Evolutionary conservation across 2,329 filamentous ascomycete species (phyloP).

Genomic region (Aciculosporium take): DNA sequence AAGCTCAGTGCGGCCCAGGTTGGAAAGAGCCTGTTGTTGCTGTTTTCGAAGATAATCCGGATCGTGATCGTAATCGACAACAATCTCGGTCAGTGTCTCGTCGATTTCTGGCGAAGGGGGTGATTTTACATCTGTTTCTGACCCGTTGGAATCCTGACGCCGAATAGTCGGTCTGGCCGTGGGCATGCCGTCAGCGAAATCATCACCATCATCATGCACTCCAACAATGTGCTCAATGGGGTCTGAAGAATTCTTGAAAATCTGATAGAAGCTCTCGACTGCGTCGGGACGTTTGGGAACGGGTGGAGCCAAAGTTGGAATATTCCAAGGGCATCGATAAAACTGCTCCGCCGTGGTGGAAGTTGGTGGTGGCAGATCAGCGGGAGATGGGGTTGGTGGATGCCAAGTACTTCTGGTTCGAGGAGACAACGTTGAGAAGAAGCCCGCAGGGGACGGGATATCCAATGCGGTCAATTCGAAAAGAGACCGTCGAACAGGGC

Average conservation of each 20-base stretch:
- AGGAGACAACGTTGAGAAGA: conserved; percentile 74
- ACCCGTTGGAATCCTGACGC: conserved; percentile 18
- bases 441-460: conserved; percentile 81
- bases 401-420: conserved; percentile 74
- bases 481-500: conserved; percentile 36
- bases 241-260: conserved; percentile 22
- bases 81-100: conserved; percentile 48
- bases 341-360: conserved; percentile 88
- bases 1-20: conserved; percentile 68
- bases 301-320: conserved; percentile 23
- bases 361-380: conserved; percentile 50
- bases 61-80: conserved; percentile 61
- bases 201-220: conserved; percentile 27
- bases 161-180: conserved; percentile 42
- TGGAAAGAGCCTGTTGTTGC: conserved; percentile 53
- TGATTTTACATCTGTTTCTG: conserved; percentile 18
- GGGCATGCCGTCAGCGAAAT: conserved; percentile 46
- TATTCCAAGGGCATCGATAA: conserved; percentile 69
- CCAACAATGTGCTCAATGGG: conserved; percentile 58
- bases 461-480: conserved; percentile 68
- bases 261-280: conserved; percentile 25
- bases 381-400: conserved; percentile 37
- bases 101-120: conserved; percentile 26
- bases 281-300: conserved; percentile 23
- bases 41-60: conserved; percentile 63